These are phyloP conservation scores for Diaporthe humulicola DNA, from an alignment of 2,329 filamentous ascomycete species.

Conservation along the genomic window DNA sequence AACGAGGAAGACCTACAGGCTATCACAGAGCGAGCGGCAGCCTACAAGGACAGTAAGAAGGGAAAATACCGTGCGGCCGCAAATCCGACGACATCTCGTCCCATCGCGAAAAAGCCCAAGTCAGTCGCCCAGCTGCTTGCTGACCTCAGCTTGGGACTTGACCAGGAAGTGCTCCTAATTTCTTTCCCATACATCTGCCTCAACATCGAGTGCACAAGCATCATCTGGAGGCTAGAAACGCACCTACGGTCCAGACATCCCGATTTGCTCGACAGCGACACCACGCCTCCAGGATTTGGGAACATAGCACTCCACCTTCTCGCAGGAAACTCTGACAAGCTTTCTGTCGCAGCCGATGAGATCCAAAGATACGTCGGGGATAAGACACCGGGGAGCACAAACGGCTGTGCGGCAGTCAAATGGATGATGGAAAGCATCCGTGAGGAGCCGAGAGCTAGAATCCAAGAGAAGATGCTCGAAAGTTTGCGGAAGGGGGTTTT, in stretches of 20 bases:
- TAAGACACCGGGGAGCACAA: not conserved
- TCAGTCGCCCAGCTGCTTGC: slow-evolving; percentile 14
- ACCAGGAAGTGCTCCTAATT: slow-evolving; percentile 10
- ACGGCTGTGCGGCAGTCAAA: not conserved
- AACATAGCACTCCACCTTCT: not conserved
- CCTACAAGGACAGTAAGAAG: not conserved
- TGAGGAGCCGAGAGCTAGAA: not conserved
- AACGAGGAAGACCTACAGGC: slow-evolving; percentile 26
- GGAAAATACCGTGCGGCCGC: not conserved
- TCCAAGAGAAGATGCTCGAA: not conserved
- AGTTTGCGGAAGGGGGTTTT: not conserved
- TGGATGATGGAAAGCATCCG: slow-evolving; percentile 1
- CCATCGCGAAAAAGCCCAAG: not conserved
- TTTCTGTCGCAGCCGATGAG: slow-evolving; percentile 9
- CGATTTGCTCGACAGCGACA: not conserved
- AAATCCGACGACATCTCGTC: not conserved
- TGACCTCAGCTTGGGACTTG: slow-evolving; percentile 10
- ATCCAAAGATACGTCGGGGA: not conserved
- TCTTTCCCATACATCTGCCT: slow-evolving; percentile 27
- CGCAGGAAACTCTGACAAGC: not conserved
- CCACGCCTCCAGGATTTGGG: not conserved
- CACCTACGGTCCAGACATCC: not conserved
- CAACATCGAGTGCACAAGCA: not conserved
- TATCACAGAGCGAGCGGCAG: slow-evolving; percentile 16
- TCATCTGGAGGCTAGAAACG: slow-evolving; percentile 1